phyloP scores from a whole-genome alignment of 2,329 filamentous ascomycete species.

The Plectosphaerella plurivora region DNA sequence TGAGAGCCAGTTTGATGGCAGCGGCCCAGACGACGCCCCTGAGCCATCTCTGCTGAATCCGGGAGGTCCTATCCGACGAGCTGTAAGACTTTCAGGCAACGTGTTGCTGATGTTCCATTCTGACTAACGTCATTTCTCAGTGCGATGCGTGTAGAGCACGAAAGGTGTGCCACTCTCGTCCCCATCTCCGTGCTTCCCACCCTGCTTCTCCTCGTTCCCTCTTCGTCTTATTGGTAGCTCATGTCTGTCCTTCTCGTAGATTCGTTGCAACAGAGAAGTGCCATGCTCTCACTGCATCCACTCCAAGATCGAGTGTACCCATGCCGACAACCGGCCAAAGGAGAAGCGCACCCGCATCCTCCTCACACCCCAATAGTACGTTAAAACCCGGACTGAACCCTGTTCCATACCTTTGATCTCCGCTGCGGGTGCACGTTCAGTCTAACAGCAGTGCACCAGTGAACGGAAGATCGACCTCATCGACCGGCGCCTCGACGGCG shows the following conservation, averaged over 20 bases:
- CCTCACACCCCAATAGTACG: constrained; percentile 31
- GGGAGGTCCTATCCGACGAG: constrained; percentile 6
- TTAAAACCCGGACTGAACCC: not conserved
- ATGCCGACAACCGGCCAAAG: constrained; percentile 23
- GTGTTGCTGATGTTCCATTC: no score
- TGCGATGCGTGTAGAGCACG: constrained; percentile 27
- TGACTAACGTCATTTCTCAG: constrained; percentile 10
- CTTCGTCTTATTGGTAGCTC: not conserved
- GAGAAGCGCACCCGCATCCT: constrained; percentile 31
- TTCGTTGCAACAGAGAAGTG: constrained; percentile 30
- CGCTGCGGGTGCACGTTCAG: no score
- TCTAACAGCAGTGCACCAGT: constrained; percentile 13
- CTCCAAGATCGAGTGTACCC: constrained; percentile 30
- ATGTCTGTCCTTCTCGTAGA: constrained; percentile 12
- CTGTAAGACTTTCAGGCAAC: not conserved
- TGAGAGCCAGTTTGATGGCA: constrained; percentile 3
- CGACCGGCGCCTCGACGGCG: constrained; percentile 27
- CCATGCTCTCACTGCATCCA: constrained; percentile 30
- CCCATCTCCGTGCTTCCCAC: not conserved
- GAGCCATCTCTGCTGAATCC: constrained; percentile 2
- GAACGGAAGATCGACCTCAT: constrained; percentile 33
- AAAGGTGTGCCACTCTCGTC: constrained; percentile 18
- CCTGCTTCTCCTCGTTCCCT: not conserved
- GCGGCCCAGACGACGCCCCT: constrained; percentile 7
- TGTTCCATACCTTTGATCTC: not conserved